Evolutionary conservation across 139 green algal species (phyloP).

Genomic region (Tetraselmis striata): DNA sequence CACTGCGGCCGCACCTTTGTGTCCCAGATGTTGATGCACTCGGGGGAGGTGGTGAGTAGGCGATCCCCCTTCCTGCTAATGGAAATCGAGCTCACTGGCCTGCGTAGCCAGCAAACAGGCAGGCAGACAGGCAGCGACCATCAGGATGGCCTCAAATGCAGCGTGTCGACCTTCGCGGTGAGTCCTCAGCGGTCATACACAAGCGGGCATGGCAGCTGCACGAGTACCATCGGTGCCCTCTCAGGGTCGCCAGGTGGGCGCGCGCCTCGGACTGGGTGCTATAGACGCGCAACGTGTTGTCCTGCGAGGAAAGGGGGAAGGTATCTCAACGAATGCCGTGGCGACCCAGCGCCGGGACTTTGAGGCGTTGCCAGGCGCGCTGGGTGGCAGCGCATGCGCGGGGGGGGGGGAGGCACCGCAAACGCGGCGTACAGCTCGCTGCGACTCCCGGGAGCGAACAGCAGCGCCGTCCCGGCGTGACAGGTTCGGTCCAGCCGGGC

Average conservation of each 20-base stretch:
- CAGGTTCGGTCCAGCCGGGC: conserved; percentile 16
- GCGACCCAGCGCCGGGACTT: too few species aligned
- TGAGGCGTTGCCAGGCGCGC: too few species aligned
- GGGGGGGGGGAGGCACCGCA: too few species aligned
- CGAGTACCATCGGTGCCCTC: conserved; percentile 6
- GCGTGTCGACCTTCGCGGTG: conserved; percentile 25
- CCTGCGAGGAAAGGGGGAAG: too few species aligned
- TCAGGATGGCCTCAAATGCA: too few species aligned
- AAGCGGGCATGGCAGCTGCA: too few species aligned
- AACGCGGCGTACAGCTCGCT: conserved; percentile 24
- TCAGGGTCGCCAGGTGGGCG: conserved; percentile 9
- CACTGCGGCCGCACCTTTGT: conserved; percentile 12
- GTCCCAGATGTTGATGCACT: conserved; percentile 31
- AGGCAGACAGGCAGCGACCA: not conserved
- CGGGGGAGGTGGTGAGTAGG: conserved; percentile 21
- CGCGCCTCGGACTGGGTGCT: not conserved
- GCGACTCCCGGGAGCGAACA: not conserved
- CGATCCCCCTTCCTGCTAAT: not conserved
- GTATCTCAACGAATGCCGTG: too few species aligned
- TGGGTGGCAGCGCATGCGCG: too few species aligned
- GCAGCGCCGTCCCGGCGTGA: conserved; percentile 11
- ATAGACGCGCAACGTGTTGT: conserved; percentile 28
- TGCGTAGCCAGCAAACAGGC: not conserved
- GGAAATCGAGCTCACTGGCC: conserved; percentile 12
- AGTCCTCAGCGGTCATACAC: too few species aligned